Evolutionary conservation across 108 stramenopile species (phyloP).

Genomic region (Skeletonema menzelii): DNA sequence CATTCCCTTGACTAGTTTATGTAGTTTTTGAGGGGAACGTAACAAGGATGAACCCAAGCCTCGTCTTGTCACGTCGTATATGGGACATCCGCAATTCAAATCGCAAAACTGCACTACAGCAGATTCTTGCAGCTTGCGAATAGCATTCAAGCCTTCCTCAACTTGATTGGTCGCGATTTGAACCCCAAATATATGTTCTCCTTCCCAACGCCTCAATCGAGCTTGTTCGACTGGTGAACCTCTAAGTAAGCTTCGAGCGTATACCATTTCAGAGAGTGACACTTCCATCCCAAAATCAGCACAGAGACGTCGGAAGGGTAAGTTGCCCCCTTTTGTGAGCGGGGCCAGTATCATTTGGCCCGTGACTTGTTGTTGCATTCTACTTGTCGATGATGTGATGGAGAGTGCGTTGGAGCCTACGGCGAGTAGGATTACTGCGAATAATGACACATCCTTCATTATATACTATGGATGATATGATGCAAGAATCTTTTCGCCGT

Average conservation of each 20-base stretch:
- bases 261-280: conserved; percentile 49
- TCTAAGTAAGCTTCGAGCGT: conserved; percentile 32
- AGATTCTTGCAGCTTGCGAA: conserved; percentile 10
- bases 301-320: conserved; percentile 51
- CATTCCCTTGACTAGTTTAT: conserved; percentile 40
- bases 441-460: not conserved
- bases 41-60: conserved; percentile 48
- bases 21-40: conserved; percentile 38
- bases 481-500: no score
- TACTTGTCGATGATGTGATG: not conserved
- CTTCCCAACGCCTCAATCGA: conserved; percentile 23
- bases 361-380: not conserved
- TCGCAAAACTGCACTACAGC: conserved; percentile 39
- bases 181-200: conserved; percentile 41
- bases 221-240: conserved; percentile 40
- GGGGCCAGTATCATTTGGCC: conserved; percentile 49
- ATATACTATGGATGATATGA: not conserved
- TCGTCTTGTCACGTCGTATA: conserved; percentile 47
- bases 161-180: conserved; percentile 52
- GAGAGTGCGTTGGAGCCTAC: not conserved
- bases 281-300: conserved; percentile 46
- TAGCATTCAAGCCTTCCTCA: conserved; percentile 35
- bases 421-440: not conserved
- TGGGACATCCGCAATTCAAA: conserved; percentile 60
- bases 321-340: conserved; percentile 42